These are phyloP conservation scores for Candolleomyces eurysporus DNA, from an alignment of 768 basidiomycete species.

Conservation along the genomic window DNA sequence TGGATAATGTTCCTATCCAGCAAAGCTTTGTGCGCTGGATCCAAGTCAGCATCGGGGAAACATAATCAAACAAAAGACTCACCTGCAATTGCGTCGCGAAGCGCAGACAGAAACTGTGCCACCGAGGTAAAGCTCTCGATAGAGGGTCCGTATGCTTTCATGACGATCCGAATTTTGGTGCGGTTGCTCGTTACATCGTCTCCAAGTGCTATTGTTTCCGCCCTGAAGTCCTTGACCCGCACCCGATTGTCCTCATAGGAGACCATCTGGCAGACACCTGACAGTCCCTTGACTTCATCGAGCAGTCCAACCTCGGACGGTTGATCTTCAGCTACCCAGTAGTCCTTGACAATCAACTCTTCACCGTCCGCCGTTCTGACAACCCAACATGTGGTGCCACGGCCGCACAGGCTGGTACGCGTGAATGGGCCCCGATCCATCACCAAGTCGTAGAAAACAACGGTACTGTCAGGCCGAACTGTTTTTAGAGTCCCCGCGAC, in stretches of 20 bases:
- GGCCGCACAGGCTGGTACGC: not conserved
- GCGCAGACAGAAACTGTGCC: constrained; percentile 4
- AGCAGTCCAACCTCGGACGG: not conserved
- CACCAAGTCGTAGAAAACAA: not conserved
- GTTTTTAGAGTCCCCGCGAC: not conserved
- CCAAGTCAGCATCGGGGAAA: not conserved
- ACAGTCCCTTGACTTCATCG: not conserved
- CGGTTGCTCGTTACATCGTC: not conserved
- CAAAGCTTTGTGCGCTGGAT: not conserved
- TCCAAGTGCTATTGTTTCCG: too few species aligned
- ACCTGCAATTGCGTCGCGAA: constrained; percentile 13
- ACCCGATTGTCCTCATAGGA: not conserved
- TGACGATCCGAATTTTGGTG: not conserved
- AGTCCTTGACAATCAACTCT: not conserved
- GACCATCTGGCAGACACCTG: not conserved
- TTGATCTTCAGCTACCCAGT: not conserved
- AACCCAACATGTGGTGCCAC: constrained; percentile 4
- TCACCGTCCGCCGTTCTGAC: not conserved
- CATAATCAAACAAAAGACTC: not conserved
- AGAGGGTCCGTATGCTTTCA: constrained; percentile 9
- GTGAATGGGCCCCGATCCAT: not conserved
- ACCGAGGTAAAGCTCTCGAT: not conserved
- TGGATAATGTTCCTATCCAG: not conserved
- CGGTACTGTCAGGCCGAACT: not conserved
- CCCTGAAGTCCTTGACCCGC: not conserved